Base-by-base conservation (phyloP, 208 protist species). In the Phytomonas francai region DNA sequence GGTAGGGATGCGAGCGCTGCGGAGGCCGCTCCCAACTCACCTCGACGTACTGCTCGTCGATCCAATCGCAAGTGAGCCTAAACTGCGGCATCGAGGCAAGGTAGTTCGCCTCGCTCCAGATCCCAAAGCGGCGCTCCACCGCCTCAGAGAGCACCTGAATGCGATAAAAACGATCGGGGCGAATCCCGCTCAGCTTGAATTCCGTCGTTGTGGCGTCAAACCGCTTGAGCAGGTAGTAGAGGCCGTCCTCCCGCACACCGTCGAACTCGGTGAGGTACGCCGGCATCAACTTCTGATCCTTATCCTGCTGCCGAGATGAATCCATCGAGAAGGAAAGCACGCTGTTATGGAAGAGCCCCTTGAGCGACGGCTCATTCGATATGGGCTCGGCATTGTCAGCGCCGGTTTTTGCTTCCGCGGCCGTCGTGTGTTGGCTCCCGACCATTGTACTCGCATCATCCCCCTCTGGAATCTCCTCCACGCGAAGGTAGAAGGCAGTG, bases 141-240 rank as follows among this genome's bases (percentile, higher is more conserved):
- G 86, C 93, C 70, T 93, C 89, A 39, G 80, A 82, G 64, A 93
- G 65, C 45, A 94, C 84, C 78, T 93, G 81, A 29, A 95, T 79
- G 58, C 68, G 82, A 79, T 93, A 96, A 12, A 92, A 83, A n/a
- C 70, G 64, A 59, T 88, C 72, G 12, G 81, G 77, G 56, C 74
- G 60, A 19, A 92, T 68, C 29, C 74, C 65, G 32, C 77, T 75
- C 12, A 92, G 30, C 12, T 61, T 29, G 57, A 76, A 76, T 36
- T 51, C 54, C 12, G 56, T 49, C 29, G 32, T 68, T 16, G 68
- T 42, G 45, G 59, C 65, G 33, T 65, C 7, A 27, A 81, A 70
- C n/a, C 70, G 73, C 42, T 34, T 60, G 57, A 77, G 58, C 28
- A 81, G 32, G n/a, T 74, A 42, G 57, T 82, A 79, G 33, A 28